phyloP scores from a whole-genome alignment of 495 filamentous ascomycete species.

The Xylaria flabelliformis region DNA sequence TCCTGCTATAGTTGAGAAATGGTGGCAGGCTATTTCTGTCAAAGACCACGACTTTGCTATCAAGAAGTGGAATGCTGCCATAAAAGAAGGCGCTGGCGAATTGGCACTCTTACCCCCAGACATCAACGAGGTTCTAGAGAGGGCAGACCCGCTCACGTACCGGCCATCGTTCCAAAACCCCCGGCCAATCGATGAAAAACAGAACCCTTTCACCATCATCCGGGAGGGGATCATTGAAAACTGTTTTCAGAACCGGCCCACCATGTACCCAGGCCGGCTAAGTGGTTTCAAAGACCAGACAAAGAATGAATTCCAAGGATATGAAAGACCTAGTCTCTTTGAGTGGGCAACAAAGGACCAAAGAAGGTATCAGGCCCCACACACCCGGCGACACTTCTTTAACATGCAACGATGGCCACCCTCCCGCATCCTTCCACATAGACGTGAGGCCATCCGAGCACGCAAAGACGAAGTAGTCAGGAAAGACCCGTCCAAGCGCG shows the following conservation, averaged over 20 bases:
- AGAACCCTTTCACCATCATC: slow-evolving; percentile 22
- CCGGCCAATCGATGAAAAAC: slow-evolving; percentile 3
- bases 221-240: slow-evolving; percentile 42
- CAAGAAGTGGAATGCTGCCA: slow-evolving; percentile 30
- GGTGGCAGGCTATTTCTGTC: slow-evolving; percentile 35
- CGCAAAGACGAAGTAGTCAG: slow-evolving; percentile 32
- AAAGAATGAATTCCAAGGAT: slow-evolving; percentile 27
- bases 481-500: slow-evolving; percentile 25
- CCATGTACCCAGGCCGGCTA: slow-evolving; percentile 36
- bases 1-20: slow-evolving; percentile 4
- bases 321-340: slow-evolving; percentile 38
- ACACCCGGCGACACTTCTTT: slow-evolving; percentile 34
- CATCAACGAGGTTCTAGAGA: slow-evolving; percentile 29
- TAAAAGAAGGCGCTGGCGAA: slow-evolving; percentile 31
- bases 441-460: slow-evolving; percentile 23
- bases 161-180: not conserved
- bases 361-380: slow-evolving; percentile 38
- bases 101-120: slow-evolving; percentile 31
- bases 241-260: slow-evolving; percentile 39
- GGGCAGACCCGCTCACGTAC: slow-evolving; percentile 29
- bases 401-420: slow-evolving; percentile 40
- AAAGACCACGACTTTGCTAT: slow-evolving; percentile 18
- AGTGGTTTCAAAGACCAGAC: slow-evolving; percentile 30
- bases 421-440: slow-evolving; percentile 21
- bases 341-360: slow-evolving; percentile 40